Conservation (phyloP, 305 asterid genomes). For the Coffea humblotiana region DNA sequence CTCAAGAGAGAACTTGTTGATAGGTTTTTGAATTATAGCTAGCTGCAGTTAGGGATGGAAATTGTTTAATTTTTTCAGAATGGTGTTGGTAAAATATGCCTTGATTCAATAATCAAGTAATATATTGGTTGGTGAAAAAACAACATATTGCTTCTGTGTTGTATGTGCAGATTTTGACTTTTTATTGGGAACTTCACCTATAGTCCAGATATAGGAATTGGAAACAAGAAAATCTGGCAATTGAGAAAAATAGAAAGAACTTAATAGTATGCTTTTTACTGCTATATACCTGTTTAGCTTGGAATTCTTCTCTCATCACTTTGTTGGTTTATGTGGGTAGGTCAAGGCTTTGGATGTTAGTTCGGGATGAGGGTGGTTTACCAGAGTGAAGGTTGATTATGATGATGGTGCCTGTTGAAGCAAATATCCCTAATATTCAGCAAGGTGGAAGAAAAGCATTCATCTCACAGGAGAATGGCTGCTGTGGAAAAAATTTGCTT, state of each 20-base stretch:
- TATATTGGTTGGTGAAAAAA: neutral
- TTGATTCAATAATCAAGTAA: neutral
- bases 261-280: neutral
- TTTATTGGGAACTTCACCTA: neutral
- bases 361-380: neutral
- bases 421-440: neutral
- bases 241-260: neutral
- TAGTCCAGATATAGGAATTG: neutral
- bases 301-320: neutral
- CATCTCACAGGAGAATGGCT: neutral
- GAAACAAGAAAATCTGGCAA: neutral
- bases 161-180: neutral
- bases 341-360: neutral
- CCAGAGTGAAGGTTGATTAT: neutral
- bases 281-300: neutral
- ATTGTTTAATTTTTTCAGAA: neutral
- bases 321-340: neutral
- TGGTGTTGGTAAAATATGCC: neutral
- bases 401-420: neutral
- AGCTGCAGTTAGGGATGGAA: neutral
- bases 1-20: neutral
- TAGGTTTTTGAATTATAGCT: neutral
- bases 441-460: neutral
- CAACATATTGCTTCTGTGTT: neutral
- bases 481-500: neutral